These are phyloP conservation scores for Colletotrichum phormii DNA, from an alignment of 2,329 filamentous ascomycete species.

Conservation along the genomic window DNA sequence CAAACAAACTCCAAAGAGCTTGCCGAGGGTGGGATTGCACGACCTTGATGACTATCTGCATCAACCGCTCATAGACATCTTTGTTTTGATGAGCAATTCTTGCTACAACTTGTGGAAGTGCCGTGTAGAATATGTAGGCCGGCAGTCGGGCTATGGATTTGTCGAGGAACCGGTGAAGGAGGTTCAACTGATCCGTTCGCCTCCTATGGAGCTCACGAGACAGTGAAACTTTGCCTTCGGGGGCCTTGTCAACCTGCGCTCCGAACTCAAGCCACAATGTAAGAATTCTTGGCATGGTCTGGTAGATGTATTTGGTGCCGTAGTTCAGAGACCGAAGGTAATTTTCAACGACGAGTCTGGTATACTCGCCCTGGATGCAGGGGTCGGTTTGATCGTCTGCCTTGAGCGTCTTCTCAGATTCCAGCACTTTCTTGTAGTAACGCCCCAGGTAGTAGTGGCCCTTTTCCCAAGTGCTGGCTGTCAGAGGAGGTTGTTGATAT, in stretches of 20 bases:
- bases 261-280: constrained; percentile 96
- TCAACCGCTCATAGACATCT: constrained; percentile 81
- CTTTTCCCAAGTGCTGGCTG: constrained; percentile 85
- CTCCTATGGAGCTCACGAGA: constrained; percentile 64
- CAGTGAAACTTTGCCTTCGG: constrained; percentile 65
- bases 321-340: constrained; percentile 88
- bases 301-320: constrained; percentile 95
- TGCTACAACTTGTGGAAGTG: constrained; percentile 94
- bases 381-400: constrained; percentile 81
- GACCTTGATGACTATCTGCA: constrained; percentile 87
- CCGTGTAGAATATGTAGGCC: constrained; percentile 82
- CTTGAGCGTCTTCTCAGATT: constrained; percentile 85
- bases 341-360: constrained; percentile 92
- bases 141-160: constrained; percentile 82
- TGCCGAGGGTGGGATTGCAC: constrained; percentile 89
- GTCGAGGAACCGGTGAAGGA: constrained; percentile 79
- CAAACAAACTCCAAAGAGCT: constrained; percentile 89
- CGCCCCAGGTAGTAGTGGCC: constrained; percentile 97
- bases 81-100: constrained; percentile 88
- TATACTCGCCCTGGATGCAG: constrained; percentile 83
- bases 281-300: constrained; percentile 89
- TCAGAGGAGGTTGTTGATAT: constrained; percentile 85
- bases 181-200: constrained; percentile 74
- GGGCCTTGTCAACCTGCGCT: constrained; percentile 74
- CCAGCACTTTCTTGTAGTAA: constrained; percentile 95